Evolutionary conservation across 352 stramenopile species (phyloP).

Genomic region (Pythium biforme): DNA sequence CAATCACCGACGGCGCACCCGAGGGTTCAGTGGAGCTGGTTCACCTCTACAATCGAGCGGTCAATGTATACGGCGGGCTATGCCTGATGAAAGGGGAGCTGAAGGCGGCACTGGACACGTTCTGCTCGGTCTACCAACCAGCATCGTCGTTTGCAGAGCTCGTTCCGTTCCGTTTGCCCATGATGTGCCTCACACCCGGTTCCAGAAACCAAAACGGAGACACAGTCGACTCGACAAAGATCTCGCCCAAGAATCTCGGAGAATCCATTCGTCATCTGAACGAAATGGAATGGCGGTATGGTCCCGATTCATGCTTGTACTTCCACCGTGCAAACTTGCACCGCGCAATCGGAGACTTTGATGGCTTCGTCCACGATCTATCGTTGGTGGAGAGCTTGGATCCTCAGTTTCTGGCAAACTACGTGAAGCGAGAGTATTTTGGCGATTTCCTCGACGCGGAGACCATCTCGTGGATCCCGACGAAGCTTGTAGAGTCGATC

Average conservation of each 20-base stretch:
- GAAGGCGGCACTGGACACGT: conserved; percentile 48
- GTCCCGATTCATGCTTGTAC: conserved; percentile 51
- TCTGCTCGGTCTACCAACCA: conserved; percentile 34
- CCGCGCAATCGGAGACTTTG: conserved; percentile 43
- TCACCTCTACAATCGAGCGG: conserved; percentile 38
- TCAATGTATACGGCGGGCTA: conserved; percentile 47
- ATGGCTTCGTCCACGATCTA: conserved; percentile 46
- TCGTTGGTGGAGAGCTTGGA: conserved; percentile 50
- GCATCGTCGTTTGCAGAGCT: conserved; percentile 9
- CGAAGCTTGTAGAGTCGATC: conserved; percentile 38
- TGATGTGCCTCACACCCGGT: conserved; percentile 42
- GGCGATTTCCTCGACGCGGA: conserved; percentile 61
- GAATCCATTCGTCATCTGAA: conserved; percentile 50
- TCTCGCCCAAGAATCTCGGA: conserved; percentile 42
- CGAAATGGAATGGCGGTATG: conserved; percentile 57
- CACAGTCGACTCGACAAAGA: conserved; percentile 44
- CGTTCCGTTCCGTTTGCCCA: conserved; percentile 35
- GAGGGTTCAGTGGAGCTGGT: conserved; percentile 23
- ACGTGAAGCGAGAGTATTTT: conserved; percentile 33
- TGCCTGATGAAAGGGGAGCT: conserved; percentile 55
- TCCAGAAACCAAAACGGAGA: conserved; percentile 39
- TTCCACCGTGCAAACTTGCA: conserved; percentile 57
- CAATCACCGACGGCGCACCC: neutral
- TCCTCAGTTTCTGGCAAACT: conserved; percentile 40
- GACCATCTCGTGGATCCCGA: conserved; percentile 58